Conservation (phyloP, 208 protist genomes). For the Trypanosoma boissoni region DNA sequence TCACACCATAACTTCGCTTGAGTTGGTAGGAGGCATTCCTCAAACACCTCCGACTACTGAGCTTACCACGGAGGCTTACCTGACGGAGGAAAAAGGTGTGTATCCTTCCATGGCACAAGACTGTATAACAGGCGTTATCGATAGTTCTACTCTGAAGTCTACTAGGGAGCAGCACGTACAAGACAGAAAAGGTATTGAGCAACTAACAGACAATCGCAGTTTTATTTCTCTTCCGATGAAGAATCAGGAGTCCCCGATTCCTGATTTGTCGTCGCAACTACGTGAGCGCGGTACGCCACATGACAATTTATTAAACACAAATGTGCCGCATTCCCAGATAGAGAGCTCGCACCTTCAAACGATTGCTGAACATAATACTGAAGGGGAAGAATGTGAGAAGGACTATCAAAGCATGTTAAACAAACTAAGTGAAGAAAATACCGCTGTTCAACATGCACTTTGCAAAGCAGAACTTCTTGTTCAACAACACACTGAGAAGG, state of each 20-base stretch:
- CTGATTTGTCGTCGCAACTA: background rate
- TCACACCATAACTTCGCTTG: background rate
- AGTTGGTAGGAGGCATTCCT: background rate
- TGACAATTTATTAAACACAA: too few relatives aligned
- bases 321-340: too few relatives aligned
- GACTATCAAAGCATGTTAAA: too few relatives aligned
- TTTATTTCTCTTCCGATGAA: slow-evolving; percentile 2
- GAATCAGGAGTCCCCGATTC: slow-evolving; percentile 5
- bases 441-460: too few relatives aligned
- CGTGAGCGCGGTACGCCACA: too few relatives aligned
- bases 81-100: background rate
- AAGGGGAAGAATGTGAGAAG: too few relatives aligned
- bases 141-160: slow-evolving; percentile 8
- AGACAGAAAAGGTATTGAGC: slow-evolving; percentile 4
- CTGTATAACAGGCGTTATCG: background rate
- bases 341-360: too few relatives aligned
- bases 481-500: too few relatives aligned
- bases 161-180: slow-evolving; percentile 9
- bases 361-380: too few relatives aligned
- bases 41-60: too few relatives aligned
- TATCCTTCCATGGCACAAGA: background rate
- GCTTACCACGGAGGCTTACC: background rate
- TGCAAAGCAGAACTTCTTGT: too few relatives aligned
- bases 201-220: background rate
- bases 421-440: too few relatives aligned